phyloP scores from a whole-genome alignment of 1,284 basidiomycete genomes.

The Apiotrichum mycotoxinovorans region DNA sequence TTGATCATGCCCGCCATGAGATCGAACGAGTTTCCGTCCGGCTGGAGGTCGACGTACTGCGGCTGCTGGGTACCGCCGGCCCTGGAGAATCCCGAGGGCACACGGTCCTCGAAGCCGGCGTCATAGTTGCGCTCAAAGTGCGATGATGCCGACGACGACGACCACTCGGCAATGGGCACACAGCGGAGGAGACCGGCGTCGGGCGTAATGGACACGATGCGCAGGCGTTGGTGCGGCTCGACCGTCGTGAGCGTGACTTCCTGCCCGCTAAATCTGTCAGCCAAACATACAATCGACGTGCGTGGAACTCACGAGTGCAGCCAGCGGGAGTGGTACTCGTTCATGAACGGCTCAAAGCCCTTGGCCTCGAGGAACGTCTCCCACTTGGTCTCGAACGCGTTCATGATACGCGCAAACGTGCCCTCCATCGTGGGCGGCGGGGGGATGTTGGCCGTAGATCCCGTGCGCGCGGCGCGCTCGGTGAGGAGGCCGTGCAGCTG shows the following conservation, averaged over 20 bases:
- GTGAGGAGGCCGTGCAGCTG: slow-evolving; percentile 56
- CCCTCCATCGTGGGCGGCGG: slow-evolving; percentile 64
- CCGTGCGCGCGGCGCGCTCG: slow-evolving; percentile 16
- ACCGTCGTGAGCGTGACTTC: slow-evolving; percentile 75
- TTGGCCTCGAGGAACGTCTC: slow-evolving; percentile 60
- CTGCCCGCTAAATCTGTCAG: slow-evolving; percentile 63
- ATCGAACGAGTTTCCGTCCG: slow-evolving; percentile 96
- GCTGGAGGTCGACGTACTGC: slow-evolving; percentile 65
- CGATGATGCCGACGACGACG: slow-evolving; percentile 43
- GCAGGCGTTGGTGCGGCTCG: slow-evolving; percentile 64
- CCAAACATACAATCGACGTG: background rate
- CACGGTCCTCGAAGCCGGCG: slow-evolving; percentile 37
- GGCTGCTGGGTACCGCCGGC: slow-evolving; percentile 10
- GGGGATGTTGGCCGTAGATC: slow-evolving; percentile 32
- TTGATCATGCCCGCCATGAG: slow-evolving; percentile 86
- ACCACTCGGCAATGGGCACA: slow-evolving; percentile 57
- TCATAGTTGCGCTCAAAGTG: slow-evolving; percentile 38
- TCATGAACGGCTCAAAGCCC: slow-evolving; percentile 74
- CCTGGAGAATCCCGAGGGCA: background rate
- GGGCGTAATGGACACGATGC: slow-evolving; percentile 79
- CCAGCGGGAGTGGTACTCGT: slow-evolving; percentile 75
- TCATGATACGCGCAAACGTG: slow-evolving; percentile 70
- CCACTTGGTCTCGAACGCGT: slow-evolving; percentile 79
- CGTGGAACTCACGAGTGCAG: slow-evolving; percentile 72
- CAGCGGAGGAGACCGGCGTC: slow-evolving; percentile 86